A percentile compares a stretch with the other conserved stretches of the same genome.
Conservation (phyloP, 495 filamentous ascomycete genomes). For the Aspergillus ostianus region DNA sequence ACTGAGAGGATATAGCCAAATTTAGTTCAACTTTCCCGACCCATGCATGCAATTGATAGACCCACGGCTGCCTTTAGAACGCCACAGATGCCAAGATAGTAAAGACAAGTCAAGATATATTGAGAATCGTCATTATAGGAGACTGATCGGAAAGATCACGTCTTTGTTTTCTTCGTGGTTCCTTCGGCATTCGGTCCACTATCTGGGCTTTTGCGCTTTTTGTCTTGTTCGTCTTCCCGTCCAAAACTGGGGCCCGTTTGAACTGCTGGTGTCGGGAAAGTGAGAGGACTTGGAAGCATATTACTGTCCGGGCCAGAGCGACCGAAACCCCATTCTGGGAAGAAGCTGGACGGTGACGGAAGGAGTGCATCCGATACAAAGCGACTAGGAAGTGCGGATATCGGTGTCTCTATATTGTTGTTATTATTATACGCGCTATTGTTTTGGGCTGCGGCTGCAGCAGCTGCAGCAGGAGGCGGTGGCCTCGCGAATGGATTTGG, state of each 20-base stretch:
- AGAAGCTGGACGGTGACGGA: slow-evolving; percentile 86
- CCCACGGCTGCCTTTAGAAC: slow-evolving; percentile 15
- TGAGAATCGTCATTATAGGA: slow-evolving; percentile 11
- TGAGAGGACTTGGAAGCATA: slow-evolving; percentile 85
- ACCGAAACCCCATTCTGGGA: slow-evolving; percentile 83
- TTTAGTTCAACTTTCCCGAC: slow-evolving; percentile 2
- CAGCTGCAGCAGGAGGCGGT: slow-evolving; percentile 50
- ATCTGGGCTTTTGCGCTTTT: slow-evolving; percentile 56
- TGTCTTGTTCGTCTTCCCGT: slow-evolving; percentile 53
- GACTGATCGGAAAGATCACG: slow-evolving; percentile 21
- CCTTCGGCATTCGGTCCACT: slow-evolving; percentile 37
- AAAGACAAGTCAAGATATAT: slow-evolving; percentile 10
- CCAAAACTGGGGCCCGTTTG: slow-evolving; percentile 68
- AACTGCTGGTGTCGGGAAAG: slow-evolving; percentile 83
- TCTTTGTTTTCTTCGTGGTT: slow-evolving; percentile 50
- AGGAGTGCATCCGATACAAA: slow-evolving; percentile 84
- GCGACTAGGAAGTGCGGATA: slow-evolving; percentile 92
- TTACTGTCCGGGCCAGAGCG: slow-evolving; percentile 65
- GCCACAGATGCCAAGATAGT: slow-evolving; percentile 20
- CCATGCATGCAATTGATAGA: slow-evolving; percentile 5
- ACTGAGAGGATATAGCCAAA: slow-evolving; percentile 9
- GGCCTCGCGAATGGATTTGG: slow-evolving; percentile 95
- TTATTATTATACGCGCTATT: slow-evolving; percentile 57
- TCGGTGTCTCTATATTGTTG: slow-evolving; percentile 88
- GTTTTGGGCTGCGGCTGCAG: slow-evolving; percentile 33